phyloP scores from a whole-genome alignment of 1,284 basidiomycete genomes.

The Trichosporon inkin region DNA sequence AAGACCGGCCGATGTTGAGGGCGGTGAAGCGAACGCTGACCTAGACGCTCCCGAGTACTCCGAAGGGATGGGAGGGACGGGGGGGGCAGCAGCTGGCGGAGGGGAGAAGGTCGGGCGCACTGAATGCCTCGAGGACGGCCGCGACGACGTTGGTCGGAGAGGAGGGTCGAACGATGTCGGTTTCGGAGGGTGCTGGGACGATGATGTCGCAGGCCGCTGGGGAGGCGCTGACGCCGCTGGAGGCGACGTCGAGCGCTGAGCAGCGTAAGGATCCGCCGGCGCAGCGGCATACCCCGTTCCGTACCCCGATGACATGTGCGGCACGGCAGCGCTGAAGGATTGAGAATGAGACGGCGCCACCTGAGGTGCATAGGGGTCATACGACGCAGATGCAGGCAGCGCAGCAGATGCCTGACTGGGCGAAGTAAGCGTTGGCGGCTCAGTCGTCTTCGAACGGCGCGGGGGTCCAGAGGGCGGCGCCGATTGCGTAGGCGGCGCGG shows the following conservation, averaged over 20 bases:
- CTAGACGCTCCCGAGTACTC: neutral
- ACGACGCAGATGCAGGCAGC: neutral
- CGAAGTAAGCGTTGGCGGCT: neutral
- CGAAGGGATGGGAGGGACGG: constrained; percentile 19
- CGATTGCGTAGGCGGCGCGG: constrained; percentile 15
- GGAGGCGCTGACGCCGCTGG: constrained; percentile 10
- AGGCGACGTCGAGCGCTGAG: neutral
- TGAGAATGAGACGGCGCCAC: neutral
- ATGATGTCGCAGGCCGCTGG: constrained; percentile 14
- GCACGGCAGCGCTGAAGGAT: neutral
- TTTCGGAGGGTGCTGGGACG: constrained; percentile 18
- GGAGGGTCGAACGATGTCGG: constrained; percentile 33
- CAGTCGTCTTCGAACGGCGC: constrained; percentile 16
- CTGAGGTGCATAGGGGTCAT: neutral
- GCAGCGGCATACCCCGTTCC: neutral
- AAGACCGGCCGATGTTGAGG: neutral
- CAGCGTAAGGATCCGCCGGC: constrained; percentile 5
- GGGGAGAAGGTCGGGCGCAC: constrained; percentile 14
- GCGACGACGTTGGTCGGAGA: constrained; percentile 22
- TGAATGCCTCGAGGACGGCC: constrained; percentile 18
- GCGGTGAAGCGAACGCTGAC: neutral
- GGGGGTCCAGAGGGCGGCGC: constrained; percentile 36
- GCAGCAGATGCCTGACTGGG: neutral
- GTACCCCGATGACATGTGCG: neutral
- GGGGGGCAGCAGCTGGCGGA: constrained; percentile 14